A percentile compares a stretch with the other conserved stretches of the same genome.
Conservation (phyloP, 2,329 filamentous ascomycete genomes). For the Hymenoscyphus repandus region DNA sequence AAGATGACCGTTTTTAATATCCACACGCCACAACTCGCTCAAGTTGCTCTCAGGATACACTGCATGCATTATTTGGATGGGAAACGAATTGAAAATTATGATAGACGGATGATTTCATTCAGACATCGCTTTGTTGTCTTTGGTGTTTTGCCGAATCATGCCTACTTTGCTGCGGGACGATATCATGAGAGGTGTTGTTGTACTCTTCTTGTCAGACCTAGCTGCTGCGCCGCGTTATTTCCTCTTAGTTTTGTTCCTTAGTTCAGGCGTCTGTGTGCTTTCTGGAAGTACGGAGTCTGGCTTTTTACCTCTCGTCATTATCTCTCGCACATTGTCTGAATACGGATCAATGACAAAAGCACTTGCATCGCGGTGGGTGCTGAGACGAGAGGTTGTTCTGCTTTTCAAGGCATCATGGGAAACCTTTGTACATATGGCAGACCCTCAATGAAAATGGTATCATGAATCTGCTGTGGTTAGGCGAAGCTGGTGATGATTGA, state of each 20-base stretch:
- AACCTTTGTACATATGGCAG: not conserved
- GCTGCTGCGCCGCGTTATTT: slow-evolving; percentile 23
- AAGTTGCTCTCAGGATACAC: slow-evolving; percentile 24
- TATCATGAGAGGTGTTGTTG: slow-evolving; percentile 12
- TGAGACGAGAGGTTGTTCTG: slow-evolving; percentile 3
- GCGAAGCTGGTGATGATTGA: too few species aligned
- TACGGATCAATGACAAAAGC: slow-evolving; percentile 9
- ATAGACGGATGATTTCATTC: slow-evolving; percentile 26
- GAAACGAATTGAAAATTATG: slow-evolving; percentile 29
- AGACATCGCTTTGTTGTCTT: slow-evolving; percentile 15
- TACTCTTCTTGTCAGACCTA: slow-evolving; percentile 16
- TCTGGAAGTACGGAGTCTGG: slow-evolving; percentile 25
- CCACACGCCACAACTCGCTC: slow-evolving; percentile 23
- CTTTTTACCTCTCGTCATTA: slow-evolving; percentile 18
- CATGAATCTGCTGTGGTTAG: not conserved
- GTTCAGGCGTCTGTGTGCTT: slow-evolving; percentile 22
- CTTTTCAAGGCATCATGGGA: not conserved
- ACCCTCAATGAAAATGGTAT: not conserved
- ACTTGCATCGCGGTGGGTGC: not conserved
- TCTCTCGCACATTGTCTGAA: slow-evolving; percentile 17
- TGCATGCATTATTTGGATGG: slow-evolving; percentile 34
- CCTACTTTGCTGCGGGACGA: slow-evolving; percentile 14
- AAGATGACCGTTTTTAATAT: slow-evolving; percentile 19
- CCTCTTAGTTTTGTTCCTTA: slow-evolving; percentile 20
- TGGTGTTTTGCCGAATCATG: slow-evolving; percentile 19